These are phyloP conservation scores for Trebouxia sp. DNA, from an alignment of 139 green algal genomes.

Conservation along the genomic window DNA sequence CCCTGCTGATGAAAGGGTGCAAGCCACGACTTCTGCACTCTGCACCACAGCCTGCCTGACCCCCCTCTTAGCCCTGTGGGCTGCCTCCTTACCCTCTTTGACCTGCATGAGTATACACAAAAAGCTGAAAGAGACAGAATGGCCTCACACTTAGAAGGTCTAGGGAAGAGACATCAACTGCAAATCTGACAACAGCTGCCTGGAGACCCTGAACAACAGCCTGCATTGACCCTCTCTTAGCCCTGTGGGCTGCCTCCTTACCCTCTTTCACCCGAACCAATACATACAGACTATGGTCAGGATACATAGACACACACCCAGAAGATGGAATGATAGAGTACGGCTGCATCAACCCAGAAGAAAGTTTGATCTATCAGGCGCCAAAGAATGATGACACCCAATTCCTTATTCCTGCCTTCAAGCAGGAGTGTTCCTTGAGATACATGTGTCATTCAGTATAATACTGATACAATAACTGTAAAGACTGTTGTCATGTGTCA, in stretches of 20 bases:
- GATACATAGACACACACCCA: neutral
- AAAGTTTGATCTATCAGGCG: too few species aligned
- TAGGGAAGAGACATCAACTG: too few species aligned
- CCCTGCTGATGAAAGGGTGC: conserved; percentile 64
- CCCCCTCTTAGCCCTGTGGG: conserved; percentile 44
- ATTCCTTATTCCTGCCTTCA: too few species aligned
- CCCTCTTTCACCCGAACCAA: neutral
- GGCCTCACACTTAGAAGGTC: too few species aligned
- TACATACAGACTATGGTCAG: neutral
- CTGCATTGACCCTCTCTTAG: neutral
- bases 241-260: neutral
- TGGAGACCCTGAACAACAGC: neutral
- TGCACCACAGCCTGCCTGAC: conserved; percentile 56
- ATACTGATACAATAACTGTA: too few species aligned
- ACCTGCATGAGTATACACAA: neutral
- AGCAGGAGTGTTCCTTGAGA: too few species aligned
- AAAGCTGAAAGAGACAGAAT: too few species aligned
- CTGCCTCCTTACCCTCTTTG: conserved; percentile 19
- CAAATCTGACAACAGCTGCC: neutral
- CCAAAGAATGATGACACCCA: too few species aligned
- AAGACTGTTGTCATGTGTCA: too few species aligned
- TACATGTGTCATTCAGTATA: too few species aligned
- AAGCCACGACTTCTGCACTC: conserved; percentile 61
- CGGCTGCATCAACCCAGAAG: too few species aligned
- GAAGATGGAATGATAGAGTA: too few species aligned